phyloP scores from a whole-genome alignment of 2,329 filamentous ascomycete genomes.

The Talaromyces amestolkiae region DNA sequence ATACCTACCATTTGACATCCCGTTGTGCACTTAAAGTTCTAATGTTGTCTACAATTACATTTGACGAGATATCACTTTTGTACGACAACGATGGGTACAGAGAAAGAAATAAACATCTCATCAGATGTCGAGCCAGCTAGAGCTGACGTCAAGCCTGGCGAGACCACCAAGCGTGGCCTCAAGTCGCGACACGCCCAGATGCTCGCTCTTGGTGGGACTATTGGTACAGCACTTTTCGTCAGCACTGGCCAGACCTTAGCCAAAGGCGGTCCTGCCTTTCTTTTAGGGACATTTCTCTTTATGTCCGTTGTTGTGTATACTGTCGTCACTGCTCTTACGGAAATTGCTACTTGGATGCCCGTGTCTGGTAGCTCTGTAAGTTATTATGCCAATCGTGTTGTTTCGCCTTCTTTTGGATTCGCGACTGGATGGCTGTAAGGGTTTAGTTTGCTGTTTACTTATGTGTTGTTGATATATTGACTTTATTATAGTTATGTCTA shows the following conservation, averaged over 20 bases:
- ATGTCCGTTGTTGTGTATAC: conserved; percentile 48
- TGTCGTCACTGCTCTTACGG: conserved; percentile 41
- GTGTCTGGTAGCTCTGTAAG: conserved; percentile 31
- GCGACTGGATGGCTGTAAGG: conserved; percentile 31
- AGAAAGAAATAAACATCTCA: neutral
- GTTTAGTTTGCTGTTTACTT: no score
- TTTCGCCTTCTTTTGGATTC: conserved; percentile 31
- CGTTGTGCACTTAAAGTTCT: neutral
- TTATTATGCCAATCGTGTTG: no score
- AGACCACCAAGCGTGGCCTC: conserved; percentile 2
- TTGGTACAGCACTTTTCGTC: conserved; percentile 57
- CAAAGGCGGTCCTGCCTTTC: conserved; percentile 51
- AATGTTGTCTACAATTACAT: neutral
- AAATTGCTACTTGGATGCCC: conserved; percentile 42
- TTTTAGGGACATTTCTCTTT: conserved; percentile 53
- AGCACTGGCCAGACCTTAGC: conserved; percentile 53
- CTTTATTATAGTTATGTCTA: no score
- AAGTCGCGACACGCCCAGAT: conserved; percentile 43
- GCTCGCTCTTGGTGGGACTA: conserved; percentile 59
- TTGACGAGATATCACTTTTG: neutral
- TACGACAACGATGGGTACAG: neutral
- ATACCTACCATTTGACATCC: neutral
- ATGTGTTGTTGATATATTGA: no score
- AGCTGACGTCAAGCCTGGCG: neutral
- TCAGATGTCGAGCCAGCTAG: neutral